Evolutionary conservation across 768 basidiomycete genomes (phyloP).

Genomic region (Trametes sanguinea): DNA sequence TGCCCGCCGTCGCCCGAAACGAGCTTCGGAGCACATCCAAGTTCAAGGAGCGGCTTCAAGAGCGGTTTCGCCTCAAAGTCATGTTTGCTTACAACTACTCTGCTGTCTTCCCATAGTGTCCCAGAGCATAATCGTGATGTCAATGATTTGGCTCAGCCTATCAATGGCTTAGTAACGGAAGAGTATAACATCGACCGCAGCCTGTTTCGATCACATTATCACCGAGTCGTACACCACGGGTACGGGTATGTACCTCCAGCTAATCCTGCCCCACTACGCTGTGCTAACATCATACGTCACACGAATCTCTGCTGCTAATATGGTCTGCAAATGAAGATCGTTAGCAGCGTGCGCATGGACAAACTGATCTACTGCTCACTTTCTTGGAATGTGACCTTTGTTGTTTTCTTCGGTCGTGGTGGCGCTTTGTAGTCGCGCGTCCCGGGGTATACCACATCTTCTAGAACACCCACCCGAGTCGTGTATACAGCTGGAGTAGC

Average conservation of each 20-base stretch:
- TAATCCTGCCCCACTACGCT: neutral
- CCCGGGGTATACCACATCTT: constrained; percentile 14
- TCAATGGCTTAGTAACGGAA: too few relatives aligned
- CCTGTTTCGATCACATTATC: neutral
- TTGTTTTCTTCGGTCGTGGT: constrained; percentile 10
- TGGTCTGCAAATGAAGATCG: neutral
- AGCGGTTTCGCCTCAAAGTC: too few relatives aligned
- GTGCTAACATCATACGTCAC: neutral
- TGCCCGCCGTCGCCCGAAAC: too few relatives aligned
- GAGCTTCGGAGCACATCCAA: too few relatives aligned
- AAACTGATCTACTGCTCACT: neutral
- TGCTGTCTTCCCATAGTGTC: too few relatives aligned
- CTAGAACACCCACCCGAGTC: constrained; percentile 21
- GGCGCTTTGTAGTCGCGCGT: constrained; percentile 18
- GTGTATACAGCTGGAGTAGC: constrained; percentile 11
- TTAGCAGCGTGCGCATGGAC: neutral
- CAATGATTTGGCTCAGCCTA: too few relatives aligned
- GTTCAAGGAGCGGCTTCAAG: too few relatives aligned
- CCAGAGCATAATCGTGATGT: too few relatives aligned
- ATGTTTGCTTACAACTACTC: too few relatives aligned
- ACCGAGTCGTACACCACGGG: constrained; percentile 1
- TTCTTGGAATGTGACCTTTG: neutral
- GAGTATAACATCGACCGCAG: neutral
- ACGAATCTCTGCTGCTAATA: neutral
- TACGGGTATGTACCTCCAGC: neutral